phyloP scores from a whole-genome alignment of 129 eudicot species.

The Cynara cardunculus region DNA sequence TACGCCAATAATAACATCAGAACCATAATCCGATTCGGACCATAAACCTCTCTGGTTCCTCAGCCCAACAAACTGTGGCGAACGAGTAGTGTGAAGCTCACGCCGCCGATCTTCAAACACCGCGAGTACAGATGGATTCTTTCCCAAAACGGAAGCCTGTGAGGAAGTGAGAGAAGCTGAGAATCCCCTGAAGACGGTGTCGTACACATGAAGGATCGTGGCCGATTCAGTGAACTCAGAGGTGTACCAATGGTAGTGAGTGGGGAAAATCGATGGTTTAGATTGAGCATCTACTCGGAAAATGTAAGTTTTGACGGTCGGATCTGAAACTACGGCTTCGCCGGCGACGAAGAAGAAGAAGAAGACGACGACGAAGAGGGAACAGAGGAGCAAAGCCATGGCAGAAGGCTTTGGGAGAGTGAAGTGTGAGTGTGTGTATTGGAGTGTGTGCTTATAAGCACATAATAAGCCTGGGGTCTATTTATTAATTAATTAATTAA shows the following conservation, averaged over 20 bases:
- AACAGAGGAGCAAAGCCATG: conserved; percentile 21
- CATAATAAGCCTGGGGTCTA: conserved; percentile 7
- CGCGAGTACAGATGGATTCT: conserved; percentile 59
- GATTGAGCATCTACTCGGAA: conserved; percentile 49
- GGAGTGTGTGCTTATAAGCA: conserved; percentile 25
- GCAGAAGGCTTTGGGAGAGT: conserved; percentile 25
- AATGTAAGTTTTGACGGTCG: conserved; percentile 59
- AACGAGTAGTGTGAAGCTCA: conserved; percentile 74
- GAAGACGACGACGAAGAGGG: conserved; percentile 25
- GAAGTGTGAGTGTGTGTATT: conserved; percentile 19
- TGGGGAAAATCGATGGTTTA: conserved; percentile 79
- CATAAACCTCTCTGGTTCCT: conserved; percentile 74
- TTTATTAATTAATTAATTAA: not conserved
- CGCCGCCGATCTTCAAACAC: conserved; percentile 64
- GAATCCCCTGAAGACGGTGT: conserved; percentile 81
- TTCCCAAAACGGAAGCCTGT: conserved; percentile 31
- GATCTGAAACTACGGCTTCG: conserved; percentile 30
- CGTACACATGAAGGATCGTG: conserved; percentile 65
- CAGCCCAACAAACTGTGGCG: conserved; percentile 75
- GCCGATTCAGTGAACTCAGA: conserved; percentile 56
- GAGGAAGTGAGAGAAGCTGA: conserved; percentile 60
- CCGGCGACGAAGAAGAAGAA: conserved; percentile 21
- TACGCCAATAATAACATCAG: conserved; percentile 69
- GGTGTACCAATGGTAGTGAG: conserved; percentile 85
- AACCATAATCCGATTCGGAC: conserved; percentile 88